Conservation (phyloP, 257 asterid genomes). For the Euphrasia confusa region DNA sequence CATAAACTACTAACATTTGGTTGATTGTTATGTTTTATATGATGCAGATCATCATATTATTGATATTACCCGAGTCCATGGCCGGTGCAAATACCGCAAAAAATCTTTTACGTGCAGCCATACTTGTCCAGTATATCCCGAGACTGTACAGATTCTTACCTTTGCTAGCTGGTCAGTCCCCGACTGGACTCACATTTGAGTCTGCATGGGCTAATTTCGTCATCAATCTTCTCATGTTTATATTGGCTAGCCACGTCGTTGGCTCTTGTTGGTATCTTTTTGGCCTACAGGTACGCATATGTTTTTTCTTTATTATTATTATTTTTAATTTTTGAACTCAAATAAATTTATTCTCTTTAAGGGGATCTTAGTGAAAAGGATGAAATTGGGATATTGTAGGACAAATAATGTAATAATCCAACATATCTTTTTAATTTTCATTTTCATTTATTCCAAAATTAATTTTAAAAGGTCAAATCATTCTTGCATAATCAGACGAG, state of each 20-base stretch:
- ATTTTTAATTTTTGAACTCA: background rate
- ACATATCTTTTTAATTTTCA: no score
- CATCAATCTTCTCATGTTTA: slow-evolving; percentile 59
- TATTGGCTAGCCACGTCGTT: slow-evolving; percentile 75
- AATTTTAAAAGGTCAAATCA: no score
- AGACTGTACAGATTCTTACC: slow-evolving; percentile 71
- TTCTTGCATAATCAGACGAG: background rate
- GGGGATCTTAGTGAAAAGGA: no score
- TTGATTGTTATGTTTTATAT: background rate
- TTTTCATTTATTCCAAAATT: no score
- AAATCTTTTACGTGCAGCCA: slow-evolving; percentile 55
- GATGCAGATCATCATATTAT: slow-evolving; percentile 57
- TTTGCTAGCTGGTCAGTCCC: slow-evolving; percentile 65
- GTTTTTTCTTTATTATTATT: no score
- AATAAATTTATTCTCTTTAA: background rate
- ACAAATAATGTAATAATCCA: no score
- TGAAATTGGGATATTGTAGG: no score
- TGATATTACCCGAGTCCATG: slow-evolving; percentile 46
- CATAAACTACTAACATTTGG: slow-evolving; percentile 19
- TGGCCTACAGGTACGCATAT: slow-evolving; percentile 56
- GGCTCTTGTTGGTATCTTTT: slow-evolving; percentile 94
- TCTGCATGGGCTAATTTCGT: slow-evolving; percentile 83
- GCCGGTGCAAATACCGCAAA: slow-evolving; percentile 66
- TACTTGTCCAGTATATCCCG: slow-evolving; percentile 69
- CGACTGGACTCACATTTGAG: slow-evolving; percentile 75